Evolutionary conservation across 306 rosid species (phyloP).

Genomic region (Vigna trinervia): DNA sequence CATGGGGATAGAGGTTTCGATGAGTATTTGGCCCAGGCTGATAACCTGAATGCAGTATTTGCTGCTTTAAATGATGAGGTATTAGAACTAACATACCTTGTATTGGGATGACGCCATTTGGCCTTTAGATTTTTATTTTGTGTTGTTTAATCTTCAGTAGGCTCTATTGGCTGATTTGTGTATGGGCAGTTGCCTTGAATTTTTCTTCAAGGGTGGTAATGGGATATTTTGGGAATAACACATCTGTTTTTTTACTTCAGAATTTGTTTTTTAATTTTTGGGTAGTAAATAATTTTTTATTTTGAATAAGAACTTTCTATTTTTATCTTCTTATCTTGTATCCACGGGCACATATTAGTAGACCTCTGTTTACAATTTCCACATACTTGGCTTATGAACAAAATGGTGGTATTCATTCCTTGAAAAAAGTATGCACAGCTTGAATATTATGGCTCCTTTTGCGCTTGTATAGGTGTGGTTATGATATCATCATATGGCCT

Average conservation of each 20-base stretch:
- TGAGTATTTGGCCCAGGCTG: conserved; percentile 96
- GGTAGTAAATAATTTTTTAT: not conserved
- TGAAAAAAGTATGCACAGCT: not conserved
- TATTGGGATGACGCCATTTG: conserved; percentile 3
- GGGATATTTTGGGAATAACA: conserved; percentile 26
- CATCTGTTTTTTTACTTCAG: conserved; percentile 6
- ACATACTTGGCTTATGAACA: not conserved
- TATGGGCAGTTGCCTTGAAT: not conserved
- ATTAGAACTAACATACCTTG: conserved; percentile 47
- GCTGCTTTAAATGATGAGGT: conserved; percentile 98
- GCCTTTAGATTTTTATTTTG: conserved; percentile 28
- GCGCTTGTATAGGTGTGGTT: not conserved
- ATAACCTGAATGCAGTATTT: conserved; percentile 90
- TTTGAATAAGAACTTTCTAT: not conserved
- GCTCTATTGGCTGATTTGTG: conserved; percentile 21
- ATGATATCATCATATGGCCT: conserved; percentile 18
- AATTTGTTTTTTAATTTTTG: not conserved
- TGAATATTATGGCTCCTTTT: conserved; percentile 17
- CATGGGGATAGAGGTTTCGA: conserved; percentile 93
- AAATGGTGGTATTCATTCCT: conserved; percentile 5
- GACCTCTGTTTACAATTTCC: conserved; percentile 1
- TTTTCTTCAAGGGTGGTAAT: conserved; percentile 24
- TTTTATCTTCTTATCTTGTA: not conserved
- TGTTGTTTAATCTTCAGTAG: conserved; percentile 27
- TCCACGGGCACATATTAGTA: not conserved